Conservation (phyloP, 1,284 basidiomycete genomes). For the Apiotrichum sp. region DNA sequence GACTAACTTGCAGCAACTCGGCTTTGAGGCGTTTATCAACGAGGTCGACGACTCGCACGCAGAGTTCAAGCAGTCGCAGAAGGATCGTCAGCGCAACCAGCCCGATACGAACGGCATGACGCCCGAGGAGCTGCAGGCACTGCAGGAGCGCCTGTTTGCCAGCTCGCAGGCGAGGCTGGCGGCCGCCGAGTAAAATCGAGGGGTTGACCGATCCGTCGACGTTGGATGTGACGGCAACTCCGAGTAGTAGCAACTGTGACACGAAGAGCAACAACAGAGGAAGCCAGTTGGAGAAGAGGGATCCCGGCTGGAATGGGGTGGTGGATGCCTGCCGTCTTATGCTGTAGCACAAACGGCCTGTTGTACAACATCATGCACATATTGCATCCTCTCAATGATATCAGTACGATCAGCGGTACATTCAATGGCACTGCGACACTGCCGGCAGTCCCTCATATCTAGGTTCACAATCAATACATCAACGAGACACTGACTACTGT, state of each 20-base stretch:
- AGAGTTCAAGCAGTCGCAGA: conserved; percentile 47
- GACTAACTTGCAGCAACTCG: conserved; percentile 45
- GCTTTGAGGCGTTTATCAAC: conserved; percentile 85
- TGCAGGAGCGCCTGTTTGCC: conserved; percentile 88
- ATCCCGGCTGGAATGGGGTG: not conserved
- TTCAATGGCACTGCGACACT: too few relatives aligned
- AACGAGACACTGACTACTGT: not conserved
- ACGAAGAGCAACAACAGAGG: too few relatives aligned
- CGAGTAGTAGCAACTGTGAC: too few relatives aligned
- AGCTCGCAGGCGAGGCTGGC: conserved; percentile 61
- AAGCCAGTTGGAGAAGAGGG: not conserved
- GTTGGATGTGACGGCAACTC: too few relatives aligned
- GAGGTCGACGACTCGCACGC: conserved; percentile 95
- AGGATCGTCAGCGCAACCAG: conserved; percentile 65
- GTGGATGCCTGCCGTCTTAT: not conserved
- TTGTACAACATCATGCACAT: not conserved
- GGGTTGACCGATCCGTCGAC: not conserved
- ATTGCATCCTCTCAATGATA: not conserved
- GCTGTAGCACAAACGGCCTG: not conserved
- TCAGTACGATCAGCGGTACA: too few relatives aligned
- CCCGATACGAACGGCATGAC: conserved; percentile 85
- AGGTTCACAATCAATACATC: not conserved
- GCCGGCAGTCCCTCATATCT: too few relatives aligned
- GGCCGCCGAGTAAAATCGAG: conserved; percentile 26
- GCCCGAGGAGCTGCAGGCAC: conserved; percentile 77